Base-by-base conservation (phyloP, 257 asterid species). In the Gardenia jasminoides region DNA sequence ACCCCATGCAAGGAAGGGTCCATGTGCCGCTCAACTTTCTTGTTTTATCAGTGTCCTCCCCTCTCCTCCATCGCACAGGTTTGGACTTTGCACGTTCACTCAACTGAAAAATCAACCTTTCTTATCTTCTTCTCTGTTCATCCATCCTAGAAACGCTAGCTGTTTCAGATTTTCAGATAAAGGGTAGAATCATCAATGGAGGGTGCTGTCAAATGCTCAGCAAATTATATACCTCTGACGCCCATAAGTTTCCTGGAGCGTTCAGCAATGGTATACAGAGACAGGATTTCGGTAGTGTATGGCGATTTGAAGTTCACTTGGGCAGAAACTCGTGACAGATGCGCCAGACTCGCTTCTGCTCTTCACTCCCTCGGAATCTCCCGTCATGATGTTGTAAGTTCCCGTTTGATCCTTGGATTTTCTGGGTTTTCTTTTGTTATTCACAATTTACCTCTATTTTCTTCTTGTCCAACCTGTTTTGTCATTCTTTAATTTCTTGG, bases 181-280 rank as follows among this genome's bases (percentile, higher is more conserved):
- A 36, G 41, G 41, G 4, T 36, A 36, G 46, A 69, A 54, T 19
- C n/a, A 30, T 16, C 13, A 56, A 71, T 84, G 79, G 78, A 81
- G 48, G 78, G 84, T 26, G n/a, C 73, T 9, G 20, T 72, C 10
- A 83, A 72, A 48, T 79, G 88, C 79, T 61, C 84, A 69, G 88
- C 88, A 76, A 84, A 84, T 26, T 82, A 72, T 52, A 44, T 79
- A 28, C 82, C 88, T 41, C 73, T 84, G 41, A 81, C 85, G n/a
- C 85, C 88, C 54, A 79, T 82, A 39, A 76, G 82, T 70, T 84
- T 84, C 84, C 59, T 84, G 82, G 74, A 84, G 46, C 80, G 85
- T 31, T 80, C 88, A 4, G 85, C 85, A 8, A 50, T 81, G 41
- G 84, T 84, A 43, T 84, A 81, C 43, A 64, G 84, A 41, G 85